These are phyloP conservation scores for Harringtonia lauricola DNA, from an alignment of 2,329 filamentous ascomycete genomes.

Conservation along the genomic window DNA sequence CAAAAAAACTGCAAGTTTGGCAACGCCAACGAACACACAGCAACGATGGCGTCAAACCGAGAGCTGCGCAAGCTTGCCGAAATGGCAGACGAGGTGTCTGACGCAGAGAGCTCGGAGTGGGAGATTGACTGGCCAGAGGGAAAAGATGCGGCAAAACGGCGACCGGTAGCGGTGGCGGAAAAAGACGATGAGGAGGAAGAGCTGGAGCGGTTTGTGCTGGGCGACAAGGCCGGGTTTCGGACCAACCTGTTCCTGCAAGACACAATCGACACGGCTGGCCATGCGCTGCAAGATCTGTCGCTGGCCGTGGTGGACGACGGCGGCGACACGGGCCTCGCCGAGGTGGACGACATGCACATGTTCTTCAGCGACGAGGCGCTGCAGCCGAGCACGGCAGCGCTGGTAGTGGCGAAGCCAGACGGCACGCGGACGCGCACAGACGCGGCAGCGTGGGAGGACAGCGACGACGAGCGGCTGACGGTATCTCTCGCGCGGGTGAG, in stretches of 20 bases:
- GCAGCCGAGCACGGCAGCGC: constrained; percentile 17
- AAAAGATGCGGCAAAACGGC: background rate
- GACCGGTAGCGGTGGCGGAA: constrained; percentile 29
- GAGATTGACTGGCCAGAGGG: background rate
- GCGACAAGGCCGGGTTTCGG: constrained; percentile 73
- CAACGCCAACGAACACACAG: background rate
- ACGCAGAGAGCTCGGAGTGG: background rate
- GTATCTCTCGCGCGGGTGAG: constrained; percentile 71
- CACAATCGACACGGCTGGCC: constrained; percentile 22
- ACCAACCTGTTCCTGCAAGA: constrained; percentile 55
- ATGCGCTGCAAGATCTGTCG: constrained; percentile 22
- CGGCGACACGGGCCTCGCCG: constrained; percentile 16
- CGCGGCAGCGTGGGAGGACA: constrained; percentile 78
- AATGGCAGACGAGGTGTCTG: background rate
- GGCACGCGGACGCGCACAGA: constrained; percentile 1
- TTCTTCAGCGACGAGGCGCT: constrained; percentile 62
- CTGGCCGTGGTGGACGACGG: constrained; percentile 12
- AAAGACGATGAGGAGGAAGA: constrained; percentile 79
- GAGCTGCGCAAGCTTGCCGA: background rate
- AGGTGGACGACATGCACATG: constrained; percentile 67
- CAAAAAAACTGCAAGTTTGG: background rate
- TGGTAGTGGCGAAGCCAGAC: constrained; percentile 13
- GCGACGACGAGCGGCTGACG: constrained; percentile 80
- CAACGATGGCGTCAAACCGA: background rate
- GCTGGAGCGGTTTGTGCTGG: constrained; percentile 80